Base-by-base conservation (phyloP, 163 green algal species). In the Chloroidium sp. region DNA sequence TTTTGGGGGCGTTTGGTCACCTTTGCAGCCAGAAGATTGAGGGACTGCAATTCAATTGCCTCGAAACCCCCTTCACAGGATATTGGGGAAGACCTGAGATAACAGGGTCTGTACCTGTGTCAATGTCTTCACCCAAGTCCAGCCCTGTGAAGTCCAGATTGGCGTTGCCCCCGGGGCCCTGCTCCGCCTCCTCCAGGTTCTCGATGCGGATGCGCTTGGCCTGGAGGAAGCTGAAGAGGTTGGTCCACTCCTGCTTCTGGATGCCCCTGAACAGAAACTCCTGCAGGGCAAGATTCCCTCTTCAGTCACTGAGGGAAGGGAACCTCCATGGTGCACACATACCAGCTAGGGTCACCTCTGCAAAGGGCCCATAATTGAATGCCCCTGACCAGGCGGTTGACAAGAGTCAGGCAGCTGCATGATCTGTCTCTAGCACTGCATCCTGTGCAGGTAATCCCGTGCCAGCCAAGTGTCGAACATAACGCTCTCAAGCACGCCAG, bases 211-310 rank as follows among this genome's bases (percentile, higher is more conserved):
- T 84, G 81, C 92, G 86, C 88, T 95, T 96, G 76, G 87, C 88
- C 69, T 91, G 88, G 88, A 98, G 93, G 85, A 97, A 99, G 60
- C 92, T 90, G 82, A 98, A 95, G 75, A 99, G 90, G 82, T 95
- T 94, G 82, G 92, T 87, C 92, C 93, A 98, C 88, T 99, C 96
- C 14, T 77, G 85, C 74, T 92, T 88, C 77, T 94, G 88, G 82
- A 99, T 98, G 89, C 91, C 90, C n/a, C 95, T 88, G 88, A 96
- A 97, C 68, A 93, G 83, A 84, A 93, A 89, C 74, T 97, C 91
- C 83, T 91, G 79, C 76, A 3, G 12, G n/a, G 64, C 64, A 72
- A 6, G 64, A 6, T 10, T 10, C 6, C 64, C 6, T 6, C 64
- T 10, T 72, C 64, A 72, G 64, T 10, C 64, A 10, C 64, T 72